Evolutionary conservation across 2,329 filamentous ascomycete species (phyloP).

Genomic region (Graphilbum sp.): DNA sequence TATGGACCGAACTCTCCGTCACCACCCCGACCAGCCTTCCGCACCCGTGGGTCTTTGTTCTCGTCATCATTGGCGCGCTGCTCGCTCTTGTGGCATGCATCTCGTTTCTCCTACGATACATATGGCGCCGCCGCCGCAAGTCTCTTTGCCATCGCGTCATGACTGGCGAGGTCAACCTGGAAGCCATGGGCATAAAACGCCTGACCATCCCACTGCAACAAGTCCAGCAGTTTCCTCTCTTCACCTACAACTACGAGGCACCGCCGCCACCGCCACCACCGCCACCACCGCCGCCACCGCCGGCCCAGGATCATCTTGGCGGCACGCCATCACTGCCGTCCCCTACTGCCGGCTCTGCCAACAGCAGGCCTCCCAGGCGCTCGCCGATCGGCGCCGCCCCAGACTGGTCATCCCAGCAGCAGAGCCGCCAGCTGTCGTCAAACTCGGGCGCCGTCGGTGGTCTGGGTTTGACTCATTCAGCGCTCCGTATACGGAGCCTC

Average conservation of each 20-base stretch:
- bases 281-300: neutral
- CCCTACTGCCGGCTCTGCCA: too few species aligned
- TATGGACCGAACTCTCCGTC: conserved; percentile 39
- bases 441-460: too few species aligned
- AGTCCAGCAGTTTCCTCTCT: conserved; percentile 61
- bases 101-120: conserved; percentile 57
- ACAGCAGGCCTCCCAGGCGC: too few species aligned
- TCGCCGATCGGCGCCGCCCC: too few species aligned
- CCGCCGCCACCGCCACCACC: conserved; percentile 16
- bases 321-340: neutral
- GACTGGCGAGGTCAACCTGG: conserved; percentile 69
- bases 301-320: neutral
- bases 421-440: too few species aligned
- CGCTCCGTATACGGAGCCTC: too few species aligned
- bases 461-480: too few species aligned
- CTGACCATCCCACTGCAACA: conserved; percentile 58
- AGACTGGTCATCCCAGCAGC: too few species aligned
- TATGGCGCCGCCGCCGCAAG: conserved; percentile 56
- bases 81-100: conserved; percentile 49
- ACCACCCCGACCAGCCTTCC: conserved; percentile 37
- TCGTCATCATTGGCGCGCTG: conserved; percentile 56
- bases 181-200: conserved; percentile 70
- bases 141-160: conserved; percentile 54
- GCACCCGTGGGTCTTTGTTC: conserved; percentile 65
- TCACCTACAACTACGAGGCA: conserved; percentile 51